phyloP scores from a whole-genome alignment of 306 rosid species.

The Amphicarpaea edgeworthii region DNA sequence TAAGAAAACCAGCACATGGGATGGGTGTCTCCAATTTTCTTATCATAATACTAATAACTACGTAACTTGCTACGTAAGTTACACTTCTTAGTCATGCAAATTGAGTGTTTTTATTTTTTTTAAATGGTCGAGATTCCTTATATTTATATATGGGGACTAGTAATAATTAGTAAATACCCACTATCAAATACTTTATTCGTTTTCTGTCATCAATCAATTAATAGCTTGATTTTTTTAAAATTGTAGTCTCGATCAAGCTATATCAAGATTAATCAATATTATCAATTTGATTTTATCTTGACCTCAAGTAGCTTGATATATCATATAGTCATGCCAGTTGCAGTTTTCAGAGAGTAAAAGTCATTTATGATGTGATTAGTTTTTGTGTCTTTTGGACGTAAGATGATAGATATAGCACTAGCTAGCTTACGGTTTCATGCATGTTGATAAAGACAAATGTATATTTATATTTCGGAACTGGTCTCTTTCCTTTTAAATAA shows the following conservation, averaged over 20 bases:
- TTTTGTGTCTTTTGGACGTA: neutral
- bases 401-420: neutral
- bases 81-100: neutral
- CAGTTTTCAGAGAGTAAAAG: slow-evolving; percentile 15
- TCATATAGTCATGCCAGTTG: slow-evolving; percentile 6
- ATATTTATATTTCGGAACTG: neutral
- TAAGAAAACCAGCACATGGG: neutral
- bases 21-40: neutral
- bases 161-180: neutral
- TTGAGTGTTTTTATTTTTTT: neutral
- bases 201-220: slow-evolving; percentile 41
- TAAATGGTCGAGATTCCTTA: slow-evolving; percentile 30
- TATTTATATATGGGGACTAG: neutral
- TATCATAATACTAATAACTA: too few relatives aligned
- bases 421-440: neutral
- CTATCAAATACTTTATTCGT: slow-evolving; percentile 34
- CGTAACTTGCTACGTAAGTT: neutral
- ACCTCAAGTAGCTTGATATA: neutral
- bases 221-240: neutral
- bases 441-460: neutral
- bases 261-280: neutral
- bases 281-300: slow-evolving; percentile 3
- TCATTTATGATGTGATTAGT: neutral
- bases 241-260: neutral
- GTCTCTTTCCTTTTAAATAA: too few relatives aligned